Evolutionary conservation across 2,329 filamentous ascomycete genomes (phyloP), one percentile per base, ranked within the genome.

Genomic region (Aspergillus quadricinctus): DNA sequence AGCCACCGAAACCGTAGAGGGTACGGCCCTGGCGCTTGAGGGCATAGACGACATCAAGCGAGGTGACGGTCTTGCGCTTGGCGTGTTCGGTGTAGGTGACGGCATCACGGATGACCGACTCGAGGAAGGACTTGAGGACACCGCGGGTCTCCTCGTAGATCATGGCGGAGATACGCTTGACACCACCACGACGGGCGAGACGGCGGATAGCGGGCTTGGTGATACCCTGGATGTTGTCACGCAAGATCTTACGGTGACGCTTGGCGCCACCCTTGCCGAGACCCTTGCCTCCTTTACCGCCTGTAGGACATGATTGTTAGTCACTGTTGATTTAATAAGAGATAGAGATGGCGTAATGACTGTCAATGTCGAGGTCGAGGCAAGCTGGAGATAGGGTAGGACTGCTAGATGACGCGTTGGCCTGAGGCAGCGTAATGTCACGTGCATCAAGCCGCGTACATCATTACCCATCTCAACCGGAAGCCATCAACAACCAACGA

Each of bases 211-310:
- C 92, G 70, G 92, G 93, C 89, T 97, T 97, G 76, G 92, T 97
- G 77, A 97, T 97, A 81, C 92, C 92, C 83, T 97, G 92, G 77
- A 97, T 97, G 89, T 97, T 97, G 89, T 97, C 93, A 80, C 93
- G 92, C 79, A 97, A 85, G 85, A 97, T 97, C 90, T 97, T 97
- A 74, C 93, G 88, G 83, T 97, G 93, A 80, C 93, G 93, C 89
- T 97, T 97, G 81, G 93, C 93, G 80, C 93, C 93, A 65, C 92
- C 92, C 87, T 96, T 96, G 79, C 92, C 92, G 80, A 97, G 92
- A 77, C 92, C 92, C 85, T 96, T 96, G 78, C 92, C 92, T 78
- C 92, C 92, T 83, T 96, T 96, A 77, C 91, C 91, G 77, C 91
- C 90, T 95, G 69, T 69, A 62, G 55, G 62, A 58, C 59, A 59